Evolutionary conservation across 495 filamentous ascomycete species (phyloP).

Genomic region (Eremomyces bilateralis): DNA sequence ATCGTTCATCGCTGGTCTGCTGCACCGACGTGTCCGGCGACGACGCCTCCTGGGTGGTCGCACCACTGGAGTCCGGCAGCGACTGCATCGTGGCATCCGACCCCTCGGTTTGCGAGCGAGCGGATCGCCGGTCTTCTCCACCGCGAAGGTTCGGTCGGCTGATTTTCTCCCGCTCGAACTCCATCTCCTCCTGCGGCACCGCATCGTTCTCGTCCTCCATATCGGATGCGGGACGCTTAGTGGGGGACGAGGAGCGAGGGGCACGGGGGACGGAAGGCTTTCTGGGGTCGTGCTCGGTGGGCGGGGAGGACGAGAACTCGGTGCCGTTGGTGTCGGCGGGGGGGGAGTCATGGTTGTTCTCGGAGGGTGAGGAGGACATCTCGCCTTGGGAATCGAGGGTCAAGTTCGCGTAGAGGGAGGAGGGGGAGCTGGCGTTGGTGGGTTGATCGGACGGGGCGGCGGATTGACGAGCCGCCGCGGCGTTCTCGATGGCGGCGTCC

Average conservation of each 20-base stretch:
- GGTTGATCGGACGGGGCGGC: conserved; percentile 11
- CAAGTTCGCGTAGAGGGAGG: conserved; percentile 50
- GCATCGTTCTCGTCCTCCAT: conserved; percentile 18
- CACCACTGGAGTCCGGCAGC: background rate
- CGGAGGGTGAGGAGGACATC: conserved; percentile 23
- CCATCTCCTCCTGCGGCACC: background rate
- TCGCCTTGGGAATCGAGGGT: conserved; percentile 33
- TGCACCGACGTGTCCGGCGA: background rate
- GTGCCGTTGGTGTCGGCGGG: conserved; percentile 14
- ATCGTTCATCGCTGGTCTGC: background rate
- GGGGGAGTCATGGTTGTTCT: conserved; percentile 25
- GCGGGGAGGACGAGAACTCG: conserved; percentile 1
- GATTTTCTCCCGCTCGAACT: background rate
- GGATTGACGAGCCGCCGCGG: background rate
- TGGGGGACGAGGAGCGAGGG: conserved; percentile 29
- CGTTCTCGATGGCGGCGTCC: background rate
- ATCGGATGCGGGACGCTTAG: conserved; percentile 31
- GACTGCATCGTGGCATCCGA: background rate
- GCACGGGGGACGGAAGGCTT: conserved; percentile 3
- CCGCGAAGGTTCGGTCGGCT: too few species aligned
- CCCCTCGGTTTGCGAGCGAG: background rate
- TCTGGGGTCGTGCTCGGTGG: conserved; percentile 3
- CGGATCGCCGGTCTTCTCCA: background rate
- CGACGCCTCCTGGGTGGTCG: background rate
- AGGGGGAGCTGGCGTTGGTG: conserved; percentile 42